Evolutionary conservation across 495 filamentous ascomycete genomes (phyloP).

Genomic region (Hyaloscypha variabilis): DNA sequence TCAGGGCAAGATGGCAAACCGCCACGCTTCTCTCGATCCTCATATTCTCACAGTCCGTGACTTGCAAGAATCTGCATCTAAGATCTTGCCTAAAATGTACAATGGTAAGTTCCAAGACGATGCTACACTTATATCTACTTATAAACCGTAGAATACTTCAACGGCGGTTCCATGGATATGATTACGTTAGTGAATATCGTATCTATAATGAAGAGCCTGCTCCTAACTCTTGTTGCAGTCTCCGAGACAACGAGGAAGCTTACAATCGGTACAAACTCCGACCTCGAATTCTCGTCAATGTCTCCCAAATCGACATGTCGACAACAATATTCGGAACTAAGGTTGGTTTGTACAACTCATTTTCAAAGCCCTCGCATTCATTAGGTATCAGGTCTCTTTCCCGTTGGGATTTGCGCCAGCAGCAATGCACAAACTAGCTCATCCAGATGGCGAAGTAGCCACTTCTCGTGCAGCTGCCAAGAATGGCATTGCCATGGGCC

Average conservation of each 20-base stretch:
- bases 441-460: conserved; percentile 52
- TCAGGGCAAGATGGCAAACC: conserved; percentile 11
- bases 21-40: conserved; percentile 4
- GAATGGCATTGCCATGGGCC: conserved; percentile 50
- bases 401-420: conserved; percentile 46
- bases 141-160: conserved; percentile 32
- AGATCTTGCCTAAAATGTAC: conserved; percentile 16
- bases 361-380: not conserved
- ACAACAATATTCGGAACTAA: conserved; percentile 47
- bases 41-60: conserved; percentile 14
- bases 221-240: conserved; percentile 30
- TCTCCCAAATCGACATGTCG: conserved; percentile 50
- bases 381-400: conserved; percentile 25
- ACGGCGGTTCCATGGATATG: conserved; percentile 32
- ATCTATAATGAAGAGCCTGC: not conserved
- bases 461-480: conserved; percentile 30
- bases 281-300: conserved; percentile 57
- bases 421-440: conserved; percentile 48
- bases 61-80: conserved; percentile 10
- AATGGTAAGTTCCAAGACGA: not conserved
- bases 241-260: conserved; percentile 54
- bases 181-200: conserved; percentile 22
- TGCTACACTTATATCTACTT: not conserved
- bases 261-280: conserved; percentile 56
- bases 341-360: not conserved